These are phyloP conservation scores for Dalechampia spathulata DNA, from an alignment of 441 rosid genomes.

Conservation along the genomic window DNA sequence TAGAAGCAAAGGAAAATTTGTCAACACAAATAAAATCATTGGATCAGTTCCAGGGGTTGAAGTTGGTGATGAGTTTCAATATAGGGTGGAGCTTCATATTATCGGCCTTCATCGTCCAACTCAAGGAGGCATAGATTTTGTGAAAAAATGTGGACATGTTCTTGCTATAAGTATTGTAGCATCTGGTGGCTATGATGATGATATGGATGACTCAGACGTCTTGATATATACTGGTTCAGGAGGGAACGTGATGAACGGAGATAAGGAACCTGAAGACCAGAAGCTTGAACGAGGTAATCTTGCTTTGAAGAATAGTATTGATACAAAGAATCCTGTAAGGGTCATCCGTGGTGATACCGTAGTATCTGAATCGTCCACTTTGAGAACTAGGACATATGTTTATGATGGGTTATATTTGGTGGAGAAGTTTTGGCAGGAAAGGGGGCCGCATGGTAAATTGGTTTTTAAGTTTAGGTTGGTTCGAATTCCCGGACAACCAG, in stretches of 20 bases:
- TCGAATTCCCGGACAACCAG: slow-evolving; percentile 70
- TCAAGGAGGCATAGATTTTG: slow-evolving; percentile 76
- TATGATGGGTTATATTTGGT: slow-evolving; percentile 81
- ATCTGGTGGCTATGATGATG: slow-evolving; percentile 76
- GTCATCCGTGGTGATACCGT: slow-evolving; percentile 64
- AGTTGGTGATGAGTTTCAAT: slow-evolving; percentile 87
- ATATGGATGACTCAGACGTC: slow-evolving; percentile 62
- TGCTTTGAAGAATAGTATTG: slow-evolving; percentile 55
- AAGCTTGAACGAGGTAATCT: slow-evolving; percentile 72
- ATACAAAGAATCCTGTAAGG: slow-evolving; percentile 58
- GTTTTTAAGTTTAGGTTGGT: slow-evolving; percentile 61
- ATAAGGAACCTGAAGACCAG: slow-evolving; percentile 65
- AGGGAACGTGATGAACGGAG: slow-evolving; percentile 49
- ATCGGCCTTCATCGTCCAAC: slow-evolving; percentile 68
- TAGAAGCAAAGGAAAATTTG: slow-evolving; percentile 36
- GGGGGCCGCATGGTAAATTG: slow-evolving; percentile 55
- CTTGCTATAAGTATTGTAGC: slow-evolving; percentile 74
- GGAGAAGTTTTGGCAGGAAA: slow-evolving; percentile 48
- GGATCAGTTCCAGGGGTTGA: slow-evolving; percentile 87
- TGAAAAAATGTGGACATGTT: slow-evolving; percentile 30
- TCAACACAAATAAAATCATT: slow-evolving; percentile 39
- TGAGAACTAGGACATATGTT: slow-evolving; percentile 36
- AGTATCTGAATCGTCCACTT: slow-evolving; percentile 30
- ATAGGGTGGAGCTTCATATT: slow-evolving; percentile 70
- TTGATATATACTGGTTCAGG: slow-evolving; percentile 82